Conservation (phyloP, 768 basidiomycete genomes). For the Pisolithus sp. region DNA sequence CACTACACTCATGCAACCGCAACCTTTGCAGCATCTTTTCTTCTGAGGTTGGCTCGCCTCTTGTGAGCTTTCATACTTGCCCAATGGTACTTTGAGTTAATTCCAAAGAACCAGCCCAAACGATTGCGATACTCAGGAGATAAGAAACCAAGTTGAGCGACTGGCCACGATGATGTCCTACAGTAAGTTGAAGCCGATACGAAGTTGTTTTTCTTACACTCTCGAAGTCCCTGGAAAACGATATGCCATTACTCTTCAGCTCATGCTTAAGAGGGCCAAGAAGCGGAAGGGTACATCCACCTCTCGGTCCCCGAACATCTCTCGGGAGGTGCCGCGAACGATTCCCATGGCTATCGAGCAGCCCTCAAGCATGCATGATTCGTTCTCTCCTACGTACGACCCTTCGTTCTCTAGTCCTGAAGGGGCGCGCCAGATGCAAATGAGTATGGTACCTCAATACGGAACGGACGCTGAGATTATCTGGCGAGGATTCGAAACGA, state of each 20-base stretch:
- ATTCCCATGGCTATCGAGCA: constrained; percentile 43
- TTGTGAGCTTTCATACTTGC: constrained; percentile 53
- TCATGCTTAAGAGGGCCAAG: constrained; percentile 78
- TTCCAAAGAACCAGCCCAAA: constrained; percentile 51
- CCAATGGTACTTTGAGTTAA: not conserved
- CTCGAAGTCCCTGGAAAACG: constrained; percentile 81
- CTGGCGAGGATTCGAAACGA: constrained; percentile 69
- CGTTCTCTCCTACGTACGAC: constrained; percentile 56
- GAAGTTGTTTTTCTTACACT: constrained; percentile 4
- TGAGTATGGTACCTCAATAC: constrained; percentile 22
- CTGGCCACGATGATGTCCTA: constrained; percentile 70
- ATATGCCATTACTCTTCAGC: constrained; percentile 82
- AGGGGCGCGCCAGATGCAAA: constrained; percentile 25
- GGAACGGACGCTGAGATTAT: constrained; percentile 52
- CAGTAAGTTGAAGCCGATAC: constrained; percentile 42
- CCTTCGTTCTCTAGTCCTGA: constrained; percentile 31
- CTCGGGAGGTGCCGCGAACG: constrained; percentile 49
- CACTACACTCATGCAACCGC: constrained; percentile 89
- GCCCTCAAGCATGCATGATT: constrained; percentile 34
- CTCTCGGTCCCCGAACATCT: constrained; percentile 55
- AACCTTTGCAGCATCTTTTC: constrained; percentile 87
- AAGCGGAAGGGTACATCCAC: constrained; percentile 50
- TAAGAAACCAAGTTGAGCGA: constrained; percentile 71
- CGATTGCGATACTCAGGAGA: constrained; percentile 71
- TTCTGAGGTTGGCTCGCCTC: constrained; percentile 77